Base-by-base conservation (phyloP, 768 basidiomycete genomes). In the Suillus bovinus region DNA sequence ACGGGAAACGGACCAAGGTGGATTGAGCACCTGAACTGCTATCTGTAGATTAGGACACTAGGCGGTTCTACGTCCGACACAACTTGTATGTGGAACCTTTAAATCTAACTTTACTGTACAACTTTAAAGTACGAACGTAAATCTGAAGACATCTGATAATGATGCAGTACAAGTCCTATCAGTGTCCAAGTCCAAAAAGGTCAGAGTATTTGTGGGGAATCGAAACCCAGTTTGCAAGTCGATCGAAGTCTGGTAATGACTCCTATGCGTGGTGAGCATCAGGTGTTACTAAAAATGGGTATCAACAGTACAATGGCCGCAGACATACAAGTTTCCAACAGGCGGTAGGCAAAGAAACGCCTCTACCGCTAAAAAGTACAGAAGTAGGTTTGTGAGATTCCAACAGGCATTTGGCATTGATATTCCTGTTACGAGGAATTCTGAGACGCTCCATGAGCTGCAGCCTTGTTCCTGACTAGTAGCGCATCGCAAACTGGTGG, bases 1-100 rank as follows among this genome's bases (percentile, higher is more conserved):
- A 75, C 50, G 74, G 78, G 38, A 56, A 39, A 39, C 55, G 55
- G 27, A 17, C 17, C 55, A 56, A 56, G 55, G 38, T 29, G 38
- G 55, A 56, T 5, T 56, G 27, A 56, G 11, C 16, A 38, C 16
- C 27, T 27, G 16, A 16, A 20, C 27, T 27, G 10, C 17, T 56
- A 20, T 38, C 10, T 39, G 27, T 27, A 17, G 5, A 38, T 24
- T 38, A 27, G 34, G 22, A 24, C 17, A 1, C 22, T 24, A 6
- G 9, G 17, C 17, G 16, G 16, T 27, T 39, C 6, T 24, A 38
- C 10, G 10, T 39, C 17, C 10, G 24, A 27, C 24, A 17, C 9
- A 27, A 39, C 20, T 34, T 36, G 34, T 22, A 36, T 54, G 22
- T 55, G 16, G 22, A 9, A 13, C 24, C 8, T 24, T 22, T 31